Conservation (phyloP, 768 basidiomycete species). For the Mycena floridula region DNA sequence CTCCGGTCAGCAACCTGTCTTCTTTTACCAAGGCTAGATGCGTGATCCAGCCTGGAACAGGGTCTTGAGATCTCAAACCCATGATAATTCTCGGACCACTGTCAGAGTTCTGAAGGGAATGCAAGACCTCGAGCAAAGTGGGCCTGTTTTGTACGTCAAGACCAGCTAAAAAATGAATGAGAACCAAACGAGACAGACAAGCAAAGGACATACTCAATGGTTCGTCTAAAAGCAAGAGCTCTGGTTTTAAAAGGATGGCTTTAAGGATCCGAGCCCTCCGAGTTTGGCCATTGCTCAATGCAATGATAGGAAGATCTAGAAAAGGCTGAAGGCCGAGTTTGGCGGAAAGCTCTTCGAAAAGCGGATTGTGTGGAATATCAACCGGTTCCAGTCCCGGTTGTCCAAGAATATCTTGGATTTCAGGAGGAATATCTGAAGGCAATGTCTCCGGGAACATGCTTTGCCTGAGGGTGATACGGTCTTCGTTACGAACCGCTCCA, state of each 20-base stretch:
- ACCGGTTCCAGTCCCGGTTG: conserved; percentile 4
- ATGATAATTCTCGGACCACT: conserved; percentile 55
- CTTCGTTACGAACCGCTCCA: conserved; percentile 82
- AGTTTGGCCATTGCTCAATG: conserved; percentile 90
- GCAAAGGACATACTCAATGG: conserved; percentile 61
- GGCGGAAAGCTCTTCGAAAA: conserved; percentile 49
- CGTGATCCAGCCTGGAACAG: conserved; percentile 65
- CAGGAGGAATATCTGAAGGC: conserved; percentile 14
- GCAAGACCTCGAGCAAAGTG: conserved; percentile 47
- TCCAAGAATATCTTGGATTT: conserved; percentile 2
- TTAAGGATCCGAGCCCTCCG: conserved; percentile 78
- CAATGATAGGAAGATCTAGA: conserved; percentile 80
- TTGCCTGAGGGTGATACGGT: conserved; percentile 68
- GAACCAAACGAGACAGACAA: background rate
- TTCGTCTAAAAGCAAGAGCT: conserved; percentile 84
- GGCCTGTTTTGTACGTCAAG: conserved; percentile 61
- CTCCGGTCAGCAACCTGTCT: conserved; percentile 45
- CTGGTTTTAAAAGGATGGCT: conserved; percentile 64
- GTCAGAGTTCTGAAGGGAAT: conserved; percentile 39
- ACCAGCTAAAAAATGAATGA: conserved; percentile 49
- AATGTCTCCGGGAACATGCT: conserved; percentile 56
- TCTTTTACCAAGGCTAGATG: conserved; percentile 55
- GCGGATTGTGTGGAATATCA: conserved; percentile 16
- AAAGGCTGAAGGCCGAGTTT: conserved; percentile 53
- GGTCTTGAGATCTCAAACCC: conserved; percentile 64